These are phyloP conservation scores for Claviceps capensis DNA, from an alignment of 2,329 filamentous ascomycete species.

Conservation along the genomic window DNA sequence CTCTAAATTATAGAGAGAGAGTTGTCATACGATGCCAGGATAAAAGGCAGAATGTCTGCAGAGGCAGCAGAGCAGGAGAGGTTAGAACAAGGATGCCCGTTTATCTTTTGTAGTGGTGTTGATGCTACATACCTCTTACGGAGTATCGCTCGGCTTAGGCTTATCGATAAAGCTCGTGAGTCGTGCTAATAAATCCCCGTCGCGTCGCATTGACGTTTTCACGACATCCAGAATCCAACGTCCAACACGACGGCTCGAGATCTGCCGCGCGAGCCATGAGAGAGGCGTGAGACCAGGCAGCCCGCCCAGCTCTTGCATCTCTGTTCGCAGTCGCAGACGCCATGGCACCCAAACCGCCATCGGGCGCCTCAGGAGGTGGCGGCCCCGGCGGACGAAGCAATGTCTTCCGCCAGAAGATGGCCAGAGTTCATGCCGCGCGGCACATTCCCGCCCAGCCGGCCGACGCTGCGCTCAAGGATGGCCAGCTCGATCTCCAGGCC, in stretches of 20 bases:
- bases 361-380: constrained; percentile 9
- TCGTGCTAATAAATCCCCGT: too few species aligned
- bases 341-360: constrained; percentile 15
- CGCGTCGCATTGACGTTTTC: too few species aligned
- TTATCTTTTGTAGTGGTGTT: too few species aligned
- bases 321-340: background rate
- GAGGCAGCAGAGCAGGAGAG: too few species aligned
- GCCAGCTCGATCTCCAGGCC: constrained; percentile 70
- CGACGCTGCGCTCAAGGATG: constrained; percentile 45
- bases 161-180: too few species aligned
- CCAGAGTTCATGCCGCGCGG: constrained; percentile 32
- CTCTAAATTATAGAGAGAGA: background rate
- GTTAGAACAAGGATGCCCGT: too few species aligned
- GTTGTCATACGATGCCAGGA: background rate
- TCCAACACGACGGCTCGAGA: too few species aligned
- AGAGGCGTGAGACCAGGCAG: background rate
- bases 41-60: too few species aligned
- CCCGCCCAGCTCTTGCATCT: background rate
- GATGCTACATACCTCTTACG: too few species aligned
- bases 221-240: too few species aligned
- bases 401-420: constrained; percentile 25
- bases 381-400: constrained; percentile 11
- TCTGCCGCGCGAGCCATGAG: background rate
- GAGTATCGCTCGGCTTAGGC: too few species aligned
- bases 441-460: constrained; percentile 36